Conservation (phyloP, 2,329 filamentous ascomycete genomes). For the Ascochyta rabiei region DNA sequence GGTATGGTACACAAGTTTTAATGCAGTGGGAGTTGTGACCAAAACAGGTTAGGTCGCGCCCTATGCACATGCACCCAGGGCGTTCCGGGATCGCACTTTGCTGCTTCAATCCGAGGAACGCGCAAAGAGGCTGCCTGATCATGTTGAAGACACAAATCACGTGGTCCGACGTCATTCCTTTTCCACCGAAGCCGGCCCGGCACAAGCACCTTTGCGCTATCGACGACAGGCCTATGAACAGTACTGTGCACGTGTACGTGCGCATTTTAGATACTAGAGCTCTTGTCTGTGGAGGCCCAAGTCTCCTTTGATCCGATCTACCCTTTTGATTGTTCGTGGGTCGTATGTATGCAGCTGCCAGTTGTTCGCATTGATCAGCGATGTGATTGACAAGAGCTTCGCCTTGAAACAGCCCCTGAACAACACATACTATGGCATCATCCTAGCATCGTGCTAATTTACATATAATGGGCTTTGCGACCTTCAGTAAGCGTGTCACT, state of each 20-base stretch:
- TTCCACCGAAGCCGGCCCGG: background rate
- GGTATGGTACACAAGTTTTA: background rate
- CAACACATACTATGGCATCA: constrained; percentile 4
- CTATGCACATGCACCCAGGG: constrained; percentile 4
- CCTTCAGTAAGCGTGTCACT: background rate
- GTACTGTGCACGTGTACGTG: background rate
- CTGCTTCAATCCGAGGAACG: background rate
- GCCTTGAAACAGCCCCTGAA: constrained; percentile 9
- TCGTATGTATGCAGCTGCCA: background rate
- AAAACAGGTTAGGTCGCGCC: constrained; percentile 8
- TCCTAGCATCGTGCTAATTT: background rate
- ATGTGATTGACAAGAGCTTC: background rate
- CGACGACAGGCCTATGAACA: background rate
- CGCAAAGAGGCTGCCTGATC: background rate
- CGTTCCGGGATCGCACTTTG: background rate
- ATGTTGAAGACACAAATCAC: background rate
- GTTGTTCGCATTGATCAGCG: background rate
- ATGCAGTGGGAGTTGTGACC: background rate
- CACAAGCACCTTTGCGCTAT: background rate
- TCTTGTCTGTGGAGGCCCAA: background rate
- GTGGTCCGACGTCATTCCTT: constrained; percentile 3
- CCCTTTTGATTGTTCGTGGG: background rate
- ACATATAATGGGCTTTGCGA: background rate
- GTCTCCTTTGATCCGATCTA: background rate
- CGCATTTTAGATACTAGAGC: background rate